phyloP scores from a whole-genome alignment of 768 basidiomycete genomes.

The Lyophyllum atratum region DNA sequence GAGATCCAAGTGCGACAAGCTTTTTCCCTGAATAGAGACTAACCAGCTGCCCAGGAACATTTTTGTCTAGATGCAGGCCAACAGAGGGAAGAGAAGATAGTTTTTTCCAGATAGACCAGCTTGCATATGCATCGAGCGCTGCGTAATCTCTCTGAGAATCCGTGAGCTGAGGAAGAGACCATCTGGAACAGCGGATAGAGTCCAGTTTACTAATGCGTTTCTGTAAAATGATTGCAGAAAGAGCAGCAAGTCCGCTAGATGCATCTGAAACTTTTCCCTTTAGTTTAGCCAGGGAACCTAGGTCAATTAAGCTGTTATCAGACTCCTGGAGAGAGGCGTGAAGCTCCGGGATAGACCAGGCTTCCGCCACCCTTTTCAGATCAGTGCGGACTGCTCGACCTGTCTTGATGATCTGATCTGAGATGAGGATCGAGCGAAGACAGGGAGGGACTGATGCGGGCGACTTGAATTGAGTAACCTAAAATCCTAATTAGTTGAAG shows the following conservation, averaged over 20 bases:
- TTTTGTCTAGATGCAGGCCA: background rate
- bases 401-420: background rate
- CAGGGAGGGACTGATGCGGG: background rate
- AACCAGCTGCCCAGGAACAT: background rate
- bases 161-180: background rate
- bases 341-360: background rate
- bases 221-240: background rate
- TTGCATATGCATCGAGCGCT: background rate
- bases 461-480: constrained; percentile 1
- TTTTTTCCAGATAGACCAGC: constrained; percentile 1
- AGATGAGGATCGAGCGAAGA: background rate
- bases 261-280: background rate
- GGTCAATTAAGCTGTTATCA: background rate
- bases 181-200: background rate
- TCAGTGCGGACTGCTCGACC: background rate
- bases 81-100: background rate
- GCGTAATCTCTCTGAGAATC: background rate
- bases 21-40: constrained; percentile 2
- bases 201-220: background rate
- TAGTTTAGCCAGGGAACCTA: background rate
- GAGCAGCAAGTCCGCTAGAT: background rate
- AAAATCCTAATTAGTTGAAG: background rate
- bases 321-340: background rate
- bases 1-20: background rate
- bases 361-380: background rate